Evolutionary conservation across 2,329 filamentous ascomycete species (phyloP).

Genomic region (Penicillium sp.): DNA sequence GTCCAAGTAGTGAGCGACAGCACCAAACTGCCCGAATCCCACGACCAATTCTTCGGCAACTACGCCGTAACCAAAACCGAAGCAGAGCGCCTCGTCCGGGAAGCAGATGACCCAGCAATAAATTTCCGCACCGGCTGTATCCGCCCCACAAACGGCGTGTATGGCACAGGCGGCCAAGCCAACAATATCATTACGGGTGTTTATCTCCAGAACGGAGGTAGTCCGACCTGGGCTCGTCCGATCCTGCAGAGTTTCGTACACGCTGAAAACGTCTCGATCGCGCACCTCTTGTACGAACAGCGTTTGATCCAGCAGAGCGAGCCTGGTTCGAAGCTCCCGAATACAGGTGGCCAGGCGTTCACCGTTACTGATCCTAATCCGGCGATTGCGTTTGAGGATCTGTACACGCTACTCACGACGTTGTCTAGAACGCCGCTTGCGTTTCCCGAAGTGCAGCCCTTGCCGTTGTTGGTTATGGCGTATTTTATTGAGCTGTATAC

Average conservation of each 20-base stretch:
- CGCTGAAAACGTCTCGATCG: conserved; percentile 47
- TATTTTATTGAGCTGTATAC: conserved; percentile 28
- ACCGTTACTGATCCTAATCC: conserved; percentile 46
- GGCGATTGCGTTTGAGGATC: conserved; percentile 29
- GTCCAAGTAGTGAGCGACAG: conserved; percentile 42
- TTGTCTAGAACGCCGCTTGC: conserved; percentile 25
- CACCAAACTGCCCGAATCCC: conserved; percentile 34
- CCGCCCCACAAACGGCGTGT: conserved; percentile 48
- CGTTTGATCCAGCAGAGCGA: conserved; percentile 37
- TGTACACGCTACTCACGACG: conserved; percentile 26
- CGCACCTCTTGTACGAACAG: conserved; percentile 47
- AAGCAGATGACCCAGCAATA: conserved; percentile 30
- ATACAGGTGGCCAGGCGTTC: conserved; percentile 42
- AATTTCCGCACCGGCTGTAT: conserved; percentile 48
- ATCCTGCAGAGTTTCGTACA: conserved; percentile 46
- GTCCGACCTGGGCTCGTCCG: conserved; percentile 39
- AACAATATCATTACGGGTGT: conserved; percentile 31
- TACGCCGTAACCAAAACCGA: conserved; percentile 47
- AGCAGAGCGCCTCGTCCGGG: conserved; percentile 46
- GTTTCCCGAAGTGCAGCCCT: conserved; percentile 21
- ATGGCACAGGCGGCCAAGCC: conserved; percentile 42
- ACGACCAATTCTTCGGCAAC: conserved; percentile 40
- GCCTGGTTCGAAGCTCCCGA: conserved; percentile 16
- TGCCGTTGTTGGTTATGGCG: conserved; percentile 25
- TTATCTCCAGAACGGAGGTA: conserved; percentile 33